phyloP scores from a whole-genome alignment of 176 grass and related monocot genomes.

The Oryza nivara region DNA sequence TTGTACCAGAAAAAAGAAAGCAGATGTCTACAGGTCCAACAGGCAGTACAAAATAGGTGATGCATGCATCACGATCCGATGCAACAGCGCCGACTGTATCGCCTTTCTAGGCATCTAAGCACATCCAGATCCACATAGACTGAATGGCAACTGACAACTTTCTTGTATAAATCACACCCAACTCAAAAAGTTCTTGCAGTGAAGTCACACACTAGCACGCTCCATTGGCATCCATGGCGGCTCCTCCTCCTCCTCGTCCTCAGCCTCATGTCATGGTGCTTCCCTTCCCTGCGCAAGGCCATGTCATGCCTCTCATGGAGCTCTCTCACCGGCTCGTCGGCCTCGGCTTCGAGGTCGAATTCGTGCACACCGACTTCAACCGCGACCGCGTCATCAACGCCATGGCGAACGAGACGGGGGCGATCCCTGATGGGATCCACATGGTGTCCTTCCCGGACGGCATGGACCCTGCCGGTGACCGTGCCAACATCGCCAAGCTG shows the following conservation, averaged over 20 bases:
- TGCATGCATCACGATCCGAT: not conserved
- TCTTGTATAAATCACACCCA: not conserved
- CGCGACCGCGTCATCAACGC: conserved; percentile 34
- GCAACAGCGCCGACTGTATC: not conserved
- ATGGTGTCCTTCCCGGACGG: conserved; percentile 73
- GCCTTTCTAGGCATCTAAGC: not conserved
- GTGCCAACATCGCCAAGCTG: conserved; percentile 46
- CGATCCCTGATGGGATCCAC: conserved; percentile 38
- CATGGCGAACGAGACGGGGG: conserved; percentile 34
- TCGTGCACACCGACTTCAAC: conserved; percentile 64
- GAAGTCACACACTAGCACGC: not conserved
- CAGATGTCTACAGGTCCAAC: not conserved
- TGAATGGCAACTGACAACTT: not conserved
- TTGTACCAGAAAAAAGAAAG: not conserved
- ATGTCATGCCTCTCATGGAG: conserved; percentile 62
- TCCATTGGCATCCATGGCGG: conserved; percentile 30
- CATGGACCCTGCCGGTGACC: conserved; percentile 55
- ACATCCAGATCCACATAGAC: not conserved
- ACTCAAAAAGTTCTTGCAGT: not conserved
- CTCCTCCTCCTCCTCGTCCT: not conserved
- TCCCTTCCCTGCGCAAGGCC: conserved; percentile 61
- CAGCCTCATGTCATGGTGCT: conserved; percentile 44
- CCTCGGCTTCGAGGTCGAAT: conserved; percentile 50
- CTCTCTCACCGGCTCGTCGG: conserved; percentile 46
- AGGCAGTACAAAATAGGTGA: not conserved